phyloP scores from a whole-genome alignment of 2,329 filamentous ascomycete genomes.

The Phaeosphaeriaceae sp. region DNA sequence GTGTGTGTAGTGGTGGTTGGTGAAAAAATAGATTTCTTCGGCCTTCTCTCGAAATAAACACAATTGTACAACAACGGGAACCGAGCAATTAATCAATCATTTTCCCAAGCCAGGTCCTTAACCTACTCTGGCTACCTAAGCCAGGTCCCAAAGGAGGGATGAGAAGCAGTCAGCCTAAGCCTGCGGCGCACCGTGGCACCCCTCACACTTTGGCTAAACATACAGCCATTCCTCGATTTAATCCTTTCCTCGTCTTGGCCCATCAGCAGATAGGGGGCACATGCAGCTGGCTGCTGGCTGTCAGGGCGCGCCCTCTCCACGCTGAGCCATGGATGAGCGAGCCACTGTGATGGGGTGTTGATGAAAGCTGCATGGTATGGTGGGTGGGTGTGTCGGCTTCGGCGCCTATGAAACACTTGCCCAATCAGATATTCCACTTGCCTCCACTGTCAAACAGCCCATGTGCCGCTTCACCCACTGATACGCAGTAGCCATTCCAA shows the following conservation, averaged over 20 bases:
- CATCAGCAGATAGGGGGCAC: not conserved
- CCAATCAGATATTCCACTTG: slow-evolving; percentile 29
- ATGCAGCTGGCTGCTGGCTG: slow-evolving; percentile 5
- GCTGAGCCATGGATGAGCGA: no score
- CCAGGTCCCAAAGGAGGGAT: not conserved
- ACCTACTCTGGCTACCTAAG: no score
- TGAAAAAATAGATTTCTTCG: no score
- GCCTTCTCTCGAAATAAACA: slow-evolving; percentile 8
- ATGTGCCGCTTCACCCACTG: slow-evolving; percentile 28
- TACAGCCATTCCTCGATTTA: no score
- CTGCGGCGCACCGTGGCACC: no score
- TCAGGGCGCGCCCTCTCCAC: slow-evolving; percentile 6
- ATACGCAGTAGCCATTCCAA: no score
- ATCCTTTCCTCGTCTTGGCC: no score
- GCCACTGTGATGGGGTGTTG: slow-evolving; percentile 7
- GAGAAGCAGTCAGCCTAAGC: not conserved
- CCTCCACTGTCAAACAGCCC: slow-evolving; percentile 6
- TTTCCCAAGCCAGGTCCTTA: no score
- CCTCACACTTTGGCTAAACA: no score
- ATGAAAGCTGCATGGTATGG: slow-evolving; percentile 15
- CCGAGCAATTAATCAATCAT: not conserved
- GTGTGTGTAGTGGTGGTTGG: no score
- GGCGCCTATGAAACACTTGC: slow-evolving; percentile 40
- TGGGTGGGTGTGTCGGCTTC: slow-evolving; percentile 19
- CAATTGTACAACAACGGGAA: not conserved